These are phyloP conservation scores for Sequoiadendron giganteum DNA, from an alignment of 75 land plant species.

Conservation along the genomic window DNA sequence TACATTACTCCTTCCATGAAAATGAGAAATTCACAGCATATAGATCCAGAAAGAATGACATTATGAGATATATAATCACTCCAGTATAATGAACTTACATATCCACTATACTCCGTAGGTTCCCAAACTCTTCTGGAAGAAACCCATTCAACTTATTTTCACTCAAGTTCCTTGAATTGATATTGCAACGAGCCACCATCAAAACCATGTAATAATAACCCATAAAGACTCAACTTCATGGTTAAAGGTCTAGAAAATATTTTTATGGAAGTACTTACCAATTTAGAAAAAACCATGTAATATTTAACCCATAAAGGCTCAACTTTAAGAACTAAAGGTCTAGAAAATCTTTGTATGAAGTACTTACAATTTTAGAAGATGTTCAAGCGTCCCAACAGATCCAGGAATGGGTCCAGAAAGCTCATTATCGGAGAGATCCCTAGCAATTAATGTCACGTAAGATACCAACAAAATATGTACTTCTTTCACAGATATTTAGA, in stretches of 20 bases:
- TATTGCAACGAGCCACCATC: not conserved
- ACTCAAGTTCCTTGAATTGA: conserved; percentile 65
- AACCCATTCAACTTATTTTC: conserved; percentile 61
- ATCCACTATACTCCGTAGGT: conserved; percentile 75
- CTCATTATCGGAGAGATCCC: conserved; percentile 75
- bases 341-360: too few species aligned
- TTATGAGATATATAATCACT: not conserved
- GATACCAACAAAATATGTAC: not conserved
- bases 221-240: not conserved
- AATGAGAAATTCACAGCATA: not conserved
- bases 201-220: not conserved
- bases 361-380: conserved; percentile 74
- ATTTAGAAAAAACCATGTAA: conserved; percentile 30
- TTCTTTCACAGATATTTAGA: not conserved
- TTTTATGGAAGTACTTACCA: conserved; percentile 32
- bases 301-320: not conserved
- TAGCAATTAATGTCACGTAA: conserved; percentile 17
- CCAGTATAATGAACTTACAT: conserved; percentile 49
- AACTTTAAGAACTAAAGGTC: not conserved
- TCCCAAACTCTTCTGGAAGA: conserved; percentile 86
- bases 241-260: not conserved
- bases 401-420: conserved; percentile 78
- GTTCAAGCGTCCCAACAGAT: conserved; percentile 89
- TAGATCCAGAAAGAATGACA: not conserved
- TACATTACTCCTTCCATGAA: not conserved